A percentile compares a stretch with the other conserved stretches of the same genome.
Evolutionary conservation across 495 filamentous ascomycete genomes (phyloP).

Genomic region (Aspergillus biplanus): DNA sequence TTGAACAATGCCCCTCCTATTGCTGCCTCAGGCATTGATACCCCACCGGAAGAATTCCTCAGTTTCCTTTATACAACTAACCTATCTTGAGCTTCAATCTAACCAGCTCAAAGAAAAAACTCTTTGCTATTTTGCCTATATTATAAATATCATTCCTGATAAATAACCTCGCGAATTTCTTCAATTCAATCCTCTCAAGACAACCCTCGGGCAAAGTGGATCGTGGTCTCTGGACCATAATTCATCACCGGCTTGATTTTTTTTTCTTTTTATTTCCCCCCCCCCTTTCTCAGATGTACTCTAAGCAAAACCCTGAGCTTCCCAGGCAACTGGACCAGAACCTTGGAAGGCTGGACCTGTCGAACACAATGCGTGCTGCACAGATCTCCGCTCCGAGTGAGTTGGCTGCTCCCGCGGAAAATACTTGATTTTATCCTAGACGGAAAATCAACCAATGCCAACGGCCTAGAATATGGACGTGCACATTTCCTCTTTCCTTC

Average conservation of each 20-base stretch:
- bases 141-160: background rate
- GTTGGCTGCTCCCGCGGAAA: constrained; percentile 7
- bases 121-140: background rate
- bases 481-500: background rate
- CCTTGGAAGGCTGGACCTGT: background rate
- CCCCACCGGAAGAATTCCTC: constrained; percentile 20
- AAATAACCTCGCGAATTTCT: background rate
- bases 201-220: too few relatives aligned
- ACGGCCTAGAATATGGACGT: background rate
- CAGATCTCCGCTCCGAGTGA: background rate
- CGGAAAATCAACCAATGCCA: background rate
- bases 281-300: background rate
- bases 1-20: constrained; percentile 5
- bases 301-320: background rate
- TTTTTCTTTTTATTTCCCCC: too few relatives aligned
- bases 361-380: background rate
- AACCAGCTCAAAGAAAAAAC: background rate
- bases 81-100: background rate
- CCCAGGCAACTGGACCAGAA: background rate
- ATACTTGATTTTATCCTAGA: background rate
- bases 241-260: too few relatives aligned
- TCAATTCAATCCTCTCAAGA: too few relatives aligned
- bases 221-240: too few relatives aligned
- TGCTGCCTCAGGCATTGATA: constrained; percentile 12
- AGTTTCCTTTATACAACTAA: background rate